These are phyloP conservation scores for Moringa oleifera DNA, from an alignment of 345 rosid species.

Conservation along the genomic window DNA sequence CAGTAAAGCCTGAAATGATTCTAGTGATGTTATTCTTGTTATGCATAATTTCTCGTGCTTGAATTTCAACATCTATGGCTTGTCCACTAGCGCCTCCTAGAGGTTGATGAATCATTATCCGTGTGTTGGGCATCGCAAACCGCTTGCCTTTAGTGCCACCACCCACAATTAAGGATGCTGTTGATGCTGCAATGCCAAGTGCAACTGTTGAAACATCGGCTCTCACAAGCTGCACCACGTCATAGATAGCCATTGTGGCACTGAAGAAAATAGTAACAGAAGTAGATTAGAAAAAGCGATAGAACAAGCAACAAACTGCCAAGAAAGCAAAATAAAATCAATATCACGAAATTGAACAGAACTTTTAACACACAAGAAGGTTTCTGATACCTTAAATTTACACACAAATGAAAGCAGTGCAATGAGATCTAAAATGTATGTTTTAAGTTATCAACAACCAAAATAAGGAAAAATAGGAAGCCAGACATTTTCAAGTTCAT, in stretches of 20 bases:
- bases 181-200: conserved; percentile 84
- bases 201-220: conserved; percentile 90
- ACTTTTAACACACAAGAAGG: background rate
- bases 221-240: conserved; percentile 81
- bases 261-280: conserved; percentile 32
- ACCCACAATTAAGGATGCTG: conserved; percentile 89
- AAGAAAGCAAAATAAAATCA: background rate
- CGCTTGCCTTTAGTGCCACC: conserved; percentile 97
- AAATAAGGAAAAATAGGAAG: too few relatives aligned
- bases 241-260: conserved; percentile 94
- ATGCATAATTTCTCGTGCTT: conserved; percentile 85
- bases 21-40: conserved; percentile 66
- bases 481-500: too few relatives aligned
- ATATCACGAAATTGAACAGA: background rate
- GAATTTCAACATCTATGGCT: conserved; percentile 78
- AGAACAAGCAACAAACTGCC: background rate
- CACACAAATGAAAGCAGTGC: background rate
- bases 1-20: conserved; percentile 65
- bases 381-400: background rate
- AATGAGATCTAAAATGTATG: too few relatives aligned
- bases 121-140: conserved; percentile 87
- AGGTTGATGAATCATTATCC: conserved; percentile 95
- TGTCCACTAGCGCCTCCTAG: conserved; percentile 93
- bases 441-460: too few relatives aligned
- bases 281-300: background rate